A percentile compares a stretch with the other conserved stretches of the same genome.
These are phyloP conservation scores for Colletotrichum musae DNA, from an alignment of 2,329 filamentous ascomycete species.

Conservation along the genomic window DNA sequence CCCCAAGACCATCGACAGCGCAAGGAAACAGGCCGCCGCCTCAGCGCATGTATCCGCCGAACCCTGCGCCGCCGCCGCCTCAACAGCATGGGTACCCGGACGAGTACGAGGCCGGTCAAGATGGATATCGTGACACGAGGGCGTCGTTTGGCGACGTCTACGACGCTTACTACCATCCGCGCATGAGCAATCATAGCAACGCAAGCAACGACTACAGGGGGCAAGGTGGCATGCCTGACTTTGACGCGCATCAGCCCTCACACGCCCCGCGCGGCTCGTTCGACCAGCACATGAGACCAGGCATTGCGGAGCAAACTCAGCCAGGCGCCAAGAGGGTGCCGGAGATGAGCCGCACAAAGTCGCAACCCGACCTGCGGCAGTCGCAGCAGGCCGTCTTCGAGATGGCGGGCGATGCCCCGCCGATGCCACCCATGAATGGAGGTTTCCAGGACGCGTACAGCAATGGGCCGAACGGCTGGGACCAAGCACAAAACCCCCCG, in stretches of 20 bases:
- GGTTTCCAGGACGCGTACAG: constrained; percentile 41
- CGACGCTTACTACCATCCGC: constrained; percentile 46
- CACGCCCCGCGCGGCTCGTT: constrained; percentile 57
- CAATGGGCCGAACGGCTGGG: constrained; percentile 40
- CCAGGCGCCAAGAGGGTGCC: constrained; percentile 65
- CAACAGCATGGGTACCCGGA: constrained; percentile 45
- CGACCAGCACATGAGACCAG: constrained; percentile 63
- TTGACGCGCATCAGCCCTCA: constrained; percentile 51
- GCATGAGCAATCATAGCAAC: constrained; percentile 45
- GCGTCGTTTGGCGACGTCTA: constrained; percentile 45
- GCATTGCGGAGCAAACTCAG: constrained; percentile 58
- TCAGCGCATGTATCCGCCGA: constrained; percentile 65
- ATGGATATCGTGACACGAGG: constrained; percentile 50
- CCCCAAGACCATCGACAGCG: constrained; percentile 70
- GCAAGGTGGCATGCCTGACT: constrained; percentile 54
- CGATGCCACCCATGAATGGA: constrained; percentile 63
- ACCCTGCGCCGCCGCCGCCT: constrained; percentile 55
- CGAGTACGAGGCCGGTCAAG: constrained; percentile 49
- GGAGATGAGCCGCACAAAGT: constrained; percentile 73
- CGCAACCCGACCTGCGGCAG: constrained; percentile 76
- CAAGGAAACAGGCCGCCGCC: constrained; percentile 66
- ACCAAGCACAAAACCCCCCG: constrained; percentile 26
- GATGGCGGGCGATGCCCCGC: constrained; percentile 75
- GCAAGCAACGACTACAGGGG: constrained; percentile 44
- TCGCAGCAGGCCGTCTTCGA: constrained; percentile 80